phyloP scores from a whole-genome alignment of 75 land plant species.

The Larix kaempferi region DNA sequence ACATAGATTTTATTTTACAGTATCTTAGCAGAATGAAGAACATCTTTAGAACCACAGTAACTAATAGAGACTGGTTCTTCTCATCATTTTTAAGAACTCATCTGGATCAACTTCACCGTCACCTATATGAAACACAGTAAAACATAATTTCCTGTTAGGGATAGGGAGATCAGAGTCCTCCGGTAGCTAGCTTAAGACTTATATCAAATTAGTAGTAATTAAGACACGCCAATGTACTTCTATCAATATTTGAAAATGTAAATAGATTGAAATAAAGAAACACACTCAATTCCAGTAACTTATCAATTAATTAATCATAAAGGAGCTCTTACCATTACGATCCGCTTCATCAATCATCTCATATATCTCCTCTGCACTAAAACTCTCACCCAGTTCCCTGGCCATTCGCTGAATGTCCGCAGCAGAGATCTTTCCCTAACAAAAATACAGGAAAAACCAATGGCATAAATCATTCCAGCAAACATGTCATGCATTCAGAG shows the following conservation, averaged over 20 bases:
- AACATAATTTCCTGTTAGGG: neutral
- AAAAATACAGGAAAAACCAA: neutral
- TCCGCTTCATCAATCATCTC: slow-evolving; percentile 97
- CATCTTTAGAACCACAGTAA: too few relatives aligned
- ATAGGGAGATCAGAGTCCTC: neutral
- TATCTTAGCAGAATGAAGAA: too few relatives aligned
- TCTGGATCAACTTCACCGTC: slow-evolving; percentile 89
- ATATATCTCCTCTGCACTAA: slow-evolving; percentile 64
- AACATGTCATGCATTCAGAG: neutral
- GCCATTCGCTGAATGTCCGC: slow-evolving; percentile 75
- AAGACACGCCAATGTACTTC: neutral
- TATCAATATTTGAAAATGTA: neutral
- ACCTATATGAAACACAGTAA: slow-evolving; percentile 24
- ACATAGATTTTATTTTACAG: too few relatives aligned
- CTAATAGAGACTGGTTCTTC: slow-evolving; percentile 55
- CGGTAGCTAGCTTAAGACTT: neutral
- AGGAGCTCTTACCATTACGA: slow-evolving; percentile 60
- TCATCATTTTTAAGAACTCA: slow-evolving; percentile 92
- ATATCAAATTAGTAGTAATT: neutral
- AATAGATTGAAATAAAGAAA: neutral
- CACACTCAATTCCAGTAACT: neutral
- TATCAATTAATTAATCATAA: neutral
- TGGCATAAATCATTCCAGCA: slow-evolving; percentile 2
- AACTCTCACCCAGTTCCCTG: slow-evolving; percentile 80
- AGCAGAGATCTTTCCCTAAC: slow-evolving; percentile 89